Percentiles rank a stretch among this genome's conserved stretches.
These are phyloP conservation scores for Cordia subcordata DNA, from an alignment of 257 asterid genomes.

Conservation along the genomic window DNA sequence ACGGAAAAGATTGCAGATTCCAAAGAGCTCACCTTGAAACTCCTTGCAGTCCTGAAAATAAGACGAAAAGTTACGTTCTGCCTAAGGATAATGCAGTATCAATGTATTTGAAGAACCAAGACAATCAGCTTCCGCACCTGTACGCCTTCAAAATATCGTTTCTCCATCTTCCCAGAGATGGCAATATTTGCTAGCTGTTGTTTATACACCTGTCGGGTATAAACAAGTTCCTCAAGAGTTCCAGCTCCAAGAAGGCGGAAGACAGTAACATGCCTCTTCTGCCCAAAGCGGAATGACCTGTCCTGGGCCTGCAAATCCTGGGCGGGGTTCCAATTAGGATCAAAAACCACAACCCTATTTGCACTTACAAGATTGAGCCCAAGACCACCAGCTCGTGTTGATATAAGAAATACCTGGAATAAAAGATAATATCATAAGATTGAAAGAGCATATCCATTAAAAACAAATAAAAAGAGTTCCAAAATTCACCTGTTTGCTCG, in stretches of 20 bases:
- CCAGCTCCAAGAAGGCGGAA: constrained; percentile 97
- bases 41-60: constrained; percentile 67
- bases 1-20: constrained; percentile 81
- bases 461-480: not conserved
- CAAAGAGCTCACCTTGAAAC: constrained; percentile 90
- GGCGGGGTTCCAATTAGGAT: constrained; percentile 98
- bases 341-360: constrained; percentile 88
- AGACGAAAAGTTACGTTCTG: constrained; percentile 1
- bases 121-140: constrained; percentile 45
- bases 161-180: constrained; percentile 83
- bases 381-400: constrained; percentile 98
- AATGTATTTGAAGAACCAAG: constrained; percentile 1
- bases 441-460: not conserved
- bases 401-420: constrained; percentile 77
- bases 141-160: constrained; percentile 90
- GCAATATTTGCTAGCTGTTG: constrained; percentile 94
- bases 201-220: constrained; percentile 85
- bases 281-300: constrained; percentile 88
- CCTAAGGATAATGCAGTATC: not conserved
- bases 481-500: constrained; percentile 83
- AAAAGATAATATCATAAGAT: constrained; percentile 9
- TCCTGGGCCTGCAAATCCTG: constrained; percentile 99
- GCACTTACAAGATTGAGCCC: constrained; percentile 94
- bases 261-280: constrained; percentile 83
- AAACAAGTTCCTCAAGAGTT: constrained; percentile 91